Percentiles rank a stretch among this genome's conserved stretches.
These are phyloP conservation scores for Dendrobium huoshanense DNA, from an alignment of 106 monocot genomes.

Conservation along the genomic window DNA sequence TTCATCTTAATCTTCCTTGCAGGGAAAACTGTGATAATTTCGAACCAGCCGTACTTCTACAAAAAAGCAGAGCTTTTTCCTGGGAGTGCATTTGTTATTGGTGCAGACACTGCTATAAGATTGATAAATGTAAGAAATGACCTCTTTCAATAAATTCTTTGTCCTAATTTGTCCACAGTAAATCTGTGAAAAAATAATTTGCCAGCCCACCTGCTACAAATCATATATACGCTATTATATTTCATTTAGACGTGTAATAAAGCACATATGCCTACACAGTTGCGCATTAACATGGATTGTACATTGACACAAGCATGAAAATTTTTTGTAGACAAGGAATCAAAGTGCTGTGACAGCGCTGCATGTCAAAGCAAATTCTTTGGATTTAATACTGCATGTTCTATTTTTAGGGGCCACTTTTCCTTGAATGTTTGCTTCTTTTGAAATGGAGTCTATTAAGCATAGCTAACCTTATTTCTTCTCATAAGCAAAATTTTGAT, in stretches of 20 bases:
- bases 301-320: too few species aligned
- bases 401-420: too few species aligned
- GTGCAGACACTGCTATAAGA: constrained; percentile 86
- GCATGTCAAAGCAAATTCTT: too few species aligned
- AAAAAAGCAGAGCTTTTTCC: constrained; percentile 94
- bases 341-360: too few species aligned
- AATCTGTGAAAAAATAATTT: not conserved
- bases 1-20: not conserved
- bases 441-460: not conserved
- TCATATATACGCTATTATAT: too few species aligned
- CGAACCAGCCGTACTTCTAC: constrained; percentile 91
- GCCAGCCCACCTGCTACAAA: too few species aligned
- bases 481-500: not conserved
- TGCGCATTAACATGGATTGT: too few species aligned
- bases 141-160: not conserved
- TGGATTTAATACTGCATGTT: too few species aligned
- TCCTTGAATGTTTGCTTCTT: too few species aligned
- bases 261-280: too few species aligned
- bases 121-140: constrained; percentile 71
- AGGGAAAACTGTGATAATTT: constrained; percentile 86
- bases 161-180: not conserved
- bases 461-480: not conserved
- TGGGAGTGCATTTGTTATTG: constrained; percentile 91
- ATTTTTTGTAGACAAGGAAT: too few species aligned
- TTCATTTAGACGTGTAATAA: too few species aligned